Conservation (phyloP, 768 basidiomycete species). For the Tricholoma sp. region DNA sequence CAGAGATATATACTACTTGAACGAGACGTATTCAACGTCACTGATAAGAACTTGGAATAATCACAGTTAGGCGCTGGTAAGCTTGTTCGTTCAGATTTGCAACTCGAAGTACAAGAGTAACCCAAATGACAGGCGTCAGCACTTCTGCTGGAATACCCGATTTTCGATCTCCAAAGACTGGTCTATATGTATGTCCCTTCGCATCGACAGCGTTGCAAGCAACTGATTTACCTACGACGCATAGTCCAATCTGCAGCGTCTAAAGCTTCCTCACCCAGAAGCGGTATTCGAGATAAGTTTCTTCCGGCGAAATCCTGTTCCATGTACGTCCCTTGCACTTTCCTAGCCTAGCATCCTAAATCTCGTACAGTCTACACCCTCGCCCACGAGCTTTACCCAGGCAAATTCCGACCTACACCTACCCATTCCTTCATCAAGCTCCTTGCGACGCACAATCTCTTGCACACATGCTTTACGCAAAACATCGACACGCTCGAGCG, state of each 20-base stretch:
- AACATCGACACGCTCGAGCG: constrained; percentile 93
- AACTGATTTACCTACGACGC: neutral
- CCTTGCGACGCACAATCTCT: constrained; percentile 59
- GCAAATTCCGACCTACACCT: constrained; percentile 79
- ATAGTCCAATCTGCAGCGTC: constrained; percentile 70
- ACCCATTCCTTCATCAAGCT: constrained; percentile 90
- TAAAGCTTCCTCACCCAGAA: constrained; percentile 87
- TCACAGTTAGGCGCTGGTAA: constrained; percentile 64
- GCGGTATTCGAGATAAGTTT: constrained; percentile 92
- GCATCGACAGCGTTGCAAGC: neutral
- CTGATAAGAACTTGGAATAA: neutral
- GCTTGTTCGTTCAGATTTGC: constrained; percentile 8
- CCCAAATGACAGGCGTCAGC: constrained; percentile 50
- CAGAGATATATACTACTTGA: neutral
- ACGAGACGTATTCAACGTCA: neutral
- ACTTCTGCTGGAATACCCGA: constrained; percentile 86
- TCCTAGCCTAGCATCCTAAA: neutral
- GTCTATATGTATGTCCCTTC: constrained; percentile 46
- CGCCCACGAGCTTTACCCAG: constrained; percentile 91
- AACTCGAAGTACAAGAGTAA: neutral
- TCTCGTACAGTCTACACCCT: constrained; percentile 69
- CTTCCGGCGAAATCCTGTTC: constrained; percentile 74
- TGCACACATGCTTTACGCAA: constrained; percentile 82
- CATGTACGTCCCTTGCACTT: constrained; percentile 45
- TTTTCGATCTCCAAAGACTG: constrained; percentile 83